Conservation (phyloP, 805 yeast species). For the Yamadazyma sp. region DNA sequence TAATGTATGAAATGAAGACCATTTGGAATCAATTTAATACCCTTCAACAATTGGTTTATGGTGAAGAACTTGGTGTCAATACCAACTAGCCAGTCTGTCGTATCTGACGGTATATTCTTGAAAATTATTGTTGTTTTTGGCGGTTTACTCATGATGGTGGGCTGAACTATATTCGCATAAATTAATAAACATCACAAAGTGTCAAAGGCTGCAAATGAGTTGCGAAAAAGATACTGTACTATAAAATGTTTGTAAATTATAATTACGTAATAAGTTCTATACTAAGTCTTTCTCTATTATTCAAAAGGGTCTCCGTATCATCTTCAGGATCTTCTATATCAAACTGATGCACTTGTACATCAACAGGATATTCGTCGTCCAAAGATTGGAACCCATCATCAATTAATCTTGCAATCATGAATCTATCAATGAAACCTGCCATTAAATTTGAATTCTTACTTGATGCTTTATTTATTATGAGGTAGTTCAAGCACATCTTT, state of each 20-base stretch:
- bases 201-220: no score
- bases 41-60: constrained; percentile 37
- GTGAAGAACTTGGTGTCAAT: constrained; percentile 50
- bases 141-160: constrained; percentile 20
- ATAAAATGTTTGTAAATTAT: constrained; percentile 2
- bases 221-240: no score
- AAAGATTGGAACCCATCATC: constrained; percentile 23
- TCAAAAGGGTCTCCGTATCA: constrained; percentile 2
- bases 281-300: constrained; percentile 21
- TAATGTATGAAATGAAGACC: constrained; percentile 59
- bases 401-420: constrained; percentile 28
- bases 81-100: constrained; percentile 31
- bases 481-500: constrained; percentile 34
- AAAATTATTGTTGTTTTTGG: constrained; percentile 21
- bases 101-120: constrained; percentile 11
- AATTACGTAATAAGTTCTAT: constrained; percentile 27
- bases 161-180: no score
- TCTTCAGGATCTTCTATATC: constrained; percentile 19
- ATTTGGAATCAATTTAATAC: constrained; percentile 47
- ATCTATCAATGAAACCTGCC: constrained; percentile 40
- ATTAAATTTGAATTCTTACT: constrained; percentile 13
- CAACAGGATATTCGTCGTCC: constrained; percentile 11
- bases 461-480: constrained; percentile 22
- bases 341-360: constrained; percentile 6
- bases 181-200: no score